Evolutionary conservation across 768 basidiomycete genomes (phyloP), one percentile per base, ranked within the genome.

Genomic region (Collybia sordida): DNA sequence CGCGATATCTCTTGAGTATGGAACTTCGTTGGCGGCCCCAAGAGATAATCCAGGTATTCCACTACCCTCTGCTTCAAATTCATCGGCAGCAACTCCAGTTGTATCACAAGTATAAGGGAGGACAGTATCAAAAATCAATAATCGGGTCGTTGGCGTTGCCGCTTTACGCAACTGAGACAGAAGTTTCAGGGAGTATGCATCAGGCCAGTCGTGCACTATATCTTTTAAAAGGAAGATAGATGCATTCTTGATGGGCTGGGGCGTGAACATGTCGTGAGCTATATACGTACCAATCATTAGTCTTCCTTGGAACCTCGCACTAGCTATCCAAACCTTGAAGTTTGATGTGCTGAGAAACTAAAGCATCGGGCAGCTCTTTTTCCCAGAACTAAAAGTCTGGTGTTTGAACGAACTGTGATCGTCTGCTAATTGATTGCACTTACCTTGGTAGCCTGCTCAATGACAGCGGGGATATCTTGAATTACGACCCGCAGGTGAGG

Each of bases 181-280:
- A 45, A 75, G 70, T 31, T 59, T 57, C 9, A 42, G 39, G 42
- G 55, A 57, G 35, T 66, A 59, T 1, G 59, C 50, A 50, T 73
- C 69, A 3, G 70, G 50, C 72, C 73, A 73, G 50, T 75, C 67
- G 56, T 77, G 74, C 22, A 74, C 49, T 37, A 73, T 64, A 25
- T 58, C 47, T 7, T 67, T 62, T 19, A 73, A 18, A 38, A 75
- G 52, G 57, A 69, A 77, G 1, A 75, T 67, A 0, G 64, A 57
- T 3, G 71, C 69, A 22, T 70, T 58, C 19, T 53, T 59, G 34
- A 67, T 49, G 1, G 72, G 69, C 54, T 75, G 72, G 2, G 67
- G 56, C 0, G 47, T 50, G 47, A 75, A 70, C 57, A 75, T 74
- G 61, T 71, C 49, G 25, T 74, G 64, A n/a, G 45, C 66, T 69